A percentile compares a stretch with the other conserved stretches of the same genome.
Evolutionary conservation across 139 green algal genomes (phyloP).

Genomic region (Micromonas pusilla): DNA sequence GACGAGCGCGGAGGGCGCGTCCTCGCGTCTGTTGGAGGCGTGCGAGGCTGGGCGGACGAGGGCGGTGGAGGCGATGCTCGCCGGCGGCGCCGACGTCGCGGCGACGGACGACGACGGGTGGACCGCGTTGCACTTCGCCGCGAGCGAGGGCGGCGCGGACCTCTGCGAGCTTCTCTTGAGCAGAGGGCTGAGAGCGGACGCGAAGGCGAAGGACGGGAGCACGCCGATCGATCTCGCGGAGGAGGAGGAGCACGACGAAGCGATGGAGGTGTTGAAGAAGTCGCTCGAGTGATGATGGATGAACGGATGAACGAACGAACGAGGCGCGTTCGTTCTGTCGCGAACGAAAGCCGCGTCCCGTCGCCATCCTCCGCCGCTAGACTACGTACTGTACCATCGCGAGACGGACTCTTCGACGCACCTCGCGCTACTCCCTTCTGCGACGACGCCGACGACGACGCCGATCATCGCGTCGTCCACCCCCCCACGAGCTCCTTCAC

Average conservation of each 20-base stretch:
- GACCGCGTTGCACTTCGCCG: slow-evolving; percentile 5
- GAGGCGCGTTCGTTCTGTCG: too few relatives aligned
- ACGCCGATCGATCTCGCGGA: background rate
- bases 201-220: background rate
- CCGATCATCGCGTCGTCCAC: too few relatives aligned
- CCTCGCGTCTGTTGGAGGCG: background rate
- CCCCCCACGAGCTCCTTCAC: too few relatives aligned
- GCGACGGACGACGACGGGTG: background rate
- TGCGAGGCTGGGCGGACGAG: background rate
- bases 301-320: too few relatives aligned
- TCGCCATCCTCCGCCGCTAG: too few relatives aligned
- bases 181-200: background rate
- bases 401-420: too few relatives aligned
- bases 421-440: too few relatives aligned
- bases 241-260: background rate
- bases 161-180: background rate
- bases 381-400: too few relatives aligned
- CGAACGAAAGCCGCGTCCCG: too few relatives aligned
- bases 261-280: background rate
- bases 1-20: background rate
- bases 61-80: background rate
- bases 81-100: background rate
- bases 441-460: too few relatives aligned
- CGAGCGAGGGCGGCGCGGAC: background rate
- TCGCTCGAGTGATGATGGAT: background rate